A percentile compares a stretch with the other conserved stretches of the same genome.
Evolutionary conservation across 1,284 basidiomycete genomes (phyloP).

Genomic region (Boletus smithii): DNA sequence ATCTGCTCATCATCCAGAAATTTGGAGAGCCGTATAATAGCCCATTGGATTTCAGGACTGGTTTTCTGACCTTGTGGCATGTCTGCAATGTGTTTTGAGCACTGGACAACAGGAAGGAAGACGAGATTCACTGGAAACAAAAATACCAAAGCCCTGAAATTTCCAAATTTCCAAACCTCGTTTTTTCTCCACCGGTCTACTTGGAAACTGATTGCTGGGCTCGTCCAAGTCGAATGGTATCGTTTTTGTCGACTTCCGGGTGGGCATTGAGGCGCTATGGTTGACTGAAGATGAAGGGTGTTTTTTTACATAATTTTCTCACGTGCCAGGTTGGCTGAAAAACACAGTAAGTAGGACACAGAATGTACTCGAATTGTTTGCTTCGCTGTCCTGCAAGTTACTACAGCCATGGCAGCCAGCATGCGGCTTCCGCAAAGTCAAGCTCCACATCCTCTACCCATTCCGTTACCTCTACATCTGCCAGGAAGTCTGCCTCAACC

Average conservation of each 20-base stretch:
- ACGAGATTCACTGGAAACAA: neutral
- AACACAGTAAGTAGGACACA: no score
- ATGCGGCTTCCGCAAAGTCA: no score
- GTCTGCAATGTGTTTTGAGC: neutral
- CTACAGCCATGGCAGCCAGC: no score
- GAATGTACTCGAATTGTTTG: no score
- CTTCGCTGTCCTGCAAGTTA: no score
- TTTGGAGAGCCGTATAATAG: neutral
- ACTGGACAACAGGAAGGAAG: neutral
- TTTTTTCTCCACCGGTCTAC: neutral
- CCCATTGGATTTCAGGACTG: neutral
- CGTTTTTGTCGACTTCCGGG: neutral
- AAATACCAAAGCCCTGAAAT: neutral
- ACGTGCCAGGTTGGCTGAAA: no score
- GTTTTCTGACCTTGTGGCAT: neutral
- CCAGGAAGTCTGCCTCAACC: no score
- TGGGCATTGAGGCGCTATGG: conserved; percentile 2
- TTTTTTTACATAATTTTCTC: conserved; percentile 46
- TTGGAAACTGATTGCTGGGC: neutral
- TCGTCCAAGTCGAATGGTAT: conserved; percentile 1
- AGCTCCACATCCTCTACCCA: no score
- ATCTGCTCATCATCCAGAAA: neutral
- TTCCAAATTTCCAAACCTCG: neutral
- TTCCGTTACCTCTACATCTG: no score
- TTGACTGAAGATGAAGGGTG: neutral